Conservation (phyloP, 306 rosid species). For the Prunus mume region DNA sequence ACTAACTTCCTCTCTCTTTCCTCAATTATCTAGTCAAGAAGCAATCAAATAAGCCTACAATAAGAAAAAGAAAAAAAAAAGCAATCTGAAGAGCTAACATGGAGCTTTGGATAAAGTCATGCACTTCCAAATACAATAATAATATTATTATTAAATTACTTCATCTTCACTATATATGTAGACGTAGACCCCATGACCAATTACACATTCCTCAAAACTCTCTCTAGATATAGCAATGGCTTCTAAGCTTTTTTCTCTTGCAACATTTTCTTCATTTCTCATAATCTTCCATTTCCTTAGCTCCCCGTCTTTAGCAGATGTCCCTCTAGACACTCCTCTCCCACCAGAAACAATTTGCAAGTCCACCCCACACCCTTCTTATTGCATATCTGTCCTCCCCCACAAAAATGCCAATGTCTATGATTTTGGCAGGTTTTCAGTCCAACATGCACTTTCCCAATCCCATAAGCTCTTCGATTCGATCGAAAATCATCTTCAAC, state of each 20-base stretch:
- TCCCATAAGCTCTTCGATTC: constrained; percentile 14
- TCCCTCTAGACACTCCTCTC: constrained; percentile 8
- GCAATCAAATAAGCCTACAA: too few relatives aligned
- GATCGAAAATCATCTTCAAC: constrained; percentile 18
- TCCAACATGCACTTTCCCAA: constrained; percentile 20
- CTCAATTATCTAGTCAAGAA: too few relatives aligned
- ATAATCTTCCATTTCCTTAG: constrained; percentile 1
- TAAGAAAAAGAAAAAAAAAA: too few relatives aligned
- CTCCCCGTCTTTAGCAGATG: constrained; percentile 12
- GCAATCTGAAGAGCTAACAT: too few relatives aligned
- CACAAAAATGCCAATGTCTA: constrained; percentile 22
- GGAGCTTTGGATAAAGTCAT: too few relatives aligned
- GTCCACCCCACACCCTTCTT: constrained; percentile 31
- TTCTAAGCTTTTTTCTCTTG: constrained; percentile 12
- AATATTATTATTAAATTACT: background rate
- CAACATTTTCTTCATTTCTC: background rate
- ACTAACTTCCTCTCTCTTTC: too few relatives aligned
- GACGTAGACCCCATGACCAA: too few relatives aligned
- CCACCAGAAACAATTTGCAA: constrained; percentile 28
- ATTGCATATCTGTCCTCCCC: constrained; percentile 33
- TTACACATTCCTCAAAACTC: background rate
- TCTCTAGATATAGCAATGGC: constrained; percentile 14
- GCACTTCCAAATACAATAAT: too few relatives aligned
- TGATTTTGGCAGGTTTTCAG: constrained; percentile 26
- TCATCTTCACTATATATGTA: too few relatives aligned